Evolutionary conservation across 2,329 filamentous ascomycete genomes (phyloP), one percentile per base, ranked within the genome.

Genomic region (Colletotrichum tamarilloi): DNA sequence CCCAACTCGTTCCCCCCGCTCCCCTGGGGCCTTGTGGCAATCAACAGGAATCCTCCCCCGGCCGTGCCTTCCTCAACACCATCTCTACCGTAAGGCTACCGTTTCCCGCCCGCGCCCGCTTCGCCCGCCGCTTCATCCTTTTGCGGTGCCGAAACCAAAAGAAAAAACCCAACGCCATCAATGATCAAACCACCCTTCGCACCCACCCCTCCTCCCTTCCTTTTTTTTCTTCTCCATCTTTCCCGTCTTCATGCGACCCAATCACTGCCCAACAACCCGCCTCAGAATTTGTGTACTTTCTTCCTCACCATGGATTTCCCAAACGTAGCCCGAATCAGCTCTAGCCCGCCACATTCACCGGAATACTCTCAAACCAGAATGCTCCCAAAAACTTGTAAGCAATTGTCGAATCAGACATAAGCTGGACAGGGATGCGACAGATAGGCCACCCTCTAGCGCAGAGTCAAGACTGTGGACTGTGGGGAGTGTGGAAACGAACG

Each of bases 381-480:
- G n/a, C 67, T 28, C 53, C 60, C 32, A 52, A 32, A 55, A 32
- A 35, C 14, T 28, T 56, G 38, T 22, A 42, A 11, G 22, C 19
- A 16, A 56, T 35, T 35, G 24, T 24, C 24, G 12, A 16, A 56
- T 24, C 30, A 32, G 8, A 19, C 22, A 49, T 8, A 26, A 38
- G 58, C 19, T 11, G 6, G 30, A 30, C 67, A 65, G 52, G 66
- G 69, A 68, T 64, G 58, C 22, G 24, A 66, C 53, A 66, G 62
- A 52, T 28, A 49, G 24, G 24, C 30, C 35, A 5, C 30, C 24
- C 55, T 55, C 66, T 68, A 65, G 60, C 64, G 64, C 60, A 73
- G 65, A 73, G 73, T 73, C 55, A 66, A 66, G 73, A 74, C 38
- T 71, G 62, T 71, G 71, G 73, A 73, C 38, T 71, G 62, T 71